Base-by-base conservation (phyloP, 2,329 filamentous ascomycete species). In the Atkinsonella hypoxylon region DNA sequence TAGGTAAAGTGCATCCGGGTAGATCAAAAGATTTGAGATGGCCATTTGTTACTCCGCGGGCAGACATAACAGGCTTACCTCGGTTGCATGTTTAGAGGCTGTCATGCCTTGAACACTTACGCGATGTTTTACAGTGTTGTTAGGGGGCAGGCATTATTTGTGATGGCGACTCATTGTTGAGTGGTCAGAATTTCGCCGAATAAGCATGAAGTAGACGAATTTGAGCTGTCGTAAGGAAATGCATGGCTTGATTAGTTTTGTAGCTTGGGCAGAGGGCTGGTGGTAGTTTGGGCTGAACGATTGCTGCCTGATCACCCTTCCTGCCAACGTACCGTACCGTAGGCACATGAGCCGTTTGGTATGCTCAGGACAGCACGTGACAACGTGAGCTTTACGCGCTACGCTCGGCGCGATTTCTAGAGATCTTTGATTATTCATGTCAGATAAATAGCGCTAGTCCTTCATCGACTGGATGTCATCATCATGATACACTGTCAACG, bases 1-100 rank as follows among this genome's bases (percentile, higher is more conserved):
- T 81, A 82, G 68, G 0, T 82, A 83, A 1, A 87, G 72, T 0
- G 84, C 83, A 54, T 88, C 83, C 0, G 84, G 84, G 54, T 87
- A 87, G 32, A 75, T 75, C 52, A 87, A 77, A 49, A 78, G 69
- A 11, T 71, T 62, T 32, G 77, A 70, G 50, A 87, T 81, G 47
- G 79, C 71, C 1, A 83, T 62, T 56, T 86, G 83, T n/a, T 87
- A 70, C 58, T 88, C 84, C 0, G 79, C 70, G 2, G 84, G 84
- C 2, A 87, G 68, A 15, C 66, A 54, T 31, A 50, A 12, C 32
- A 38, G 30, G 18, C 40, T 22, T 22, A 20, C 10, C 17, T 15
- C n/a, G 15, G 20, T 30, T 41, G 18, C 39, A 10, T 11, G 3
- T 31, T 15, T 22, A 13, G 18, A 7, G 12, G 10, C 26, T 13